phyloP scores from a whole-genome alignment of 73 alveolate genomes.

The Effrenium voratum region DNA sequence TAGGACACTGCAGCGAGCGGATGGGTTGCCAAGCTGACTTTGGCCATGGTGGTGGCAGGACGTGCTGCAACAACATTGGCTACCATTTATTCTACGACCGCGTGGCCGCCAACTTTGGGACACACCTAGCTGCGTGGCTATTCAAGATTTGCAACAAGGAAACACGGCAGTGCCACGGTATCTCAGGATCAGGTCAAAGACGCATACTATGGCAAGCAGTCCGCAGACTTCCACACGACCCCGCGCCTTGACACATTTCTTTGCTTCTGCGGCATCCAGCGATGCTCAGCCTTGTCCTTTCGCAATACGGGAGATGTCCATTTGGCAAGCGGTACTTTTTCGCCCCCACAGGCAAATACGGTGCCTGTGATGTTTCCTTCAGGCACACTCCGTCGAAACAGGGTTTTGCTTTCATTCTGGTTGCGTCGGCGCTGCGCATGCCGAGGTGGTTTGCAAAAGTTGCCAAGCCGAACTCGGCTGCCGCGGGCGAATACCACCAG shows the following conservation, averaged over 20 bases:
- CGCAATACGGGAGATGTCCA: too few species aligned
- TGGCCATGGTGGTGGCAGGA: background rate
- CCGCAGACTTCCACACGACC: background rate
- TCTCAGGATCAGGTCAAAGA: conserved; percentile 9
- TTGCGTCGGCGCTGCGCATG: too few species aligned
- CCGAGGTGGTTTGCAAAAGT: conserved; percentile 64
- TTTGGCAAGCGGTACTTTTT: too few species aligned
- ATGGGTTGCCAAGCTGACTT: background rate
- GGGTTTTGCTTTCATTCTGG: too few species aligned
- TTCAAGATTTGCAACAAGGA: background rate
- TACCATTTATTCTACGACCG: conserved; percentile 59
- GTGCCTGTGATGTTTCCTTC: too few species aligned
- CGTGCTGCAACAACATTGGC: conserved; percentile 88
- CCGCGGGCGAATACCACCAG: conserved; percentile 64
- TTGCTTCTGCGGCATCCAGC: too few species aligned
- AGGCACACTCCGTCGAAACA: too few species aligned
- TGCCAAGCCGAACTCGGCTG: conserved; percentile 7
- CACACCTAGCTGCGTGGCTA: background rate
- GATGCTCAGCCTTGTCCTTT: too few species aligned
- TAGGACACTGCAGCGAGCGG: background rate
- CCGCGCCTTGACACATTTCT: conserved; percentile 33
- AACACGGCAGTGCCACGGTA: background rate
- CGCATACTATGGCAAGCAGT: background rate
- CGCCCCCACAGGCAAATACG: too few species aligned
- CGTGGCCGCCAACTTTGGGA: conserved; percentile 55